Base-by-base conservation (phyloP, 2,329 filamentous ascomycete species). In the Diaporthe sp. region DNA sequence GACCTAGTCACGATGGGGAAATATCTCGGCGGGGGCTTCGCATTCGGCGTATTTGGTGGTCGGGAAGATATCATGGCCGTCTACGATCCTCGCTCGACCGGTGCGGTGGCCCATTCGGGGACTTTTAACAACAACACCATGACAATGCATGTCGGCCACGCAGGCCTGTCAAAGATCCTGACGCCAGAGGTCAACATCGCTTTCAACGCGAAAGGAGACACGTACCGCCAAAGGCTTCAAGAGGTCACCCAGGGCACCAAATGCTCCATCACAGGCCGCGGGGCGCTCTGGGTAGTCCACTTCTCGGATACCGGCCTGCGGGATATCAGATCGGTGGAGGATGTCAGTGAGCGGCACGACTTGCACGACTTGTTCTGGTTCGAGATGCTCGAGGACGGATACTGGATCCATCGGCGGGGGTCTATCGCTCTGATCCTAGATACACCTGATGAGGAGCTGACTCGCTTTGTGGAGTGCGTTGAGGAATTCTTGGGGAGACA, bases 121-220 rank as follows among this genome's bases (percentile, higher is more conserved):
- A 93, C 92, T 0, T 93, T 92, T 81, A 93, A 93, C 81, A 94
- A 94, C 80, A 94, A 94, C 80, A 78, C 87, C 2, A 82, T 93
- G 9, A 88, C 88, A 2, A 93, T 93, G 86, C 84, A 86, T 34
- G 89, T 90, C 10, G 92, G 91, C 4, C 76, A 85, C 70, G 82
- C 81, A 6, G 85, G 83, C 0, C 79, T 87, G 7, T 82, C 80
- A 3, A 78, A 82, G 46, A 75, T 86, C 1, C 86, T 83, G 58
- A 83, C 84, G 0, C 79, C 82, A 5, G 80, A 82, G 5, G 80
- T 80, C 2, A 83, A 83, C 22, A 62, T 68, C 2, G 77, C 75
- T 4, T 83, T 85, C 73, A 85, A 83, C 12, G 77, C 76, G 1
- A 72, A 74, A 10, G 85, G 84, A 7, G 80, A 83, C 31, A 71